Conservation (phyloP, 352 stramenopile species). For the Lagenidium giganteum region DNA sequence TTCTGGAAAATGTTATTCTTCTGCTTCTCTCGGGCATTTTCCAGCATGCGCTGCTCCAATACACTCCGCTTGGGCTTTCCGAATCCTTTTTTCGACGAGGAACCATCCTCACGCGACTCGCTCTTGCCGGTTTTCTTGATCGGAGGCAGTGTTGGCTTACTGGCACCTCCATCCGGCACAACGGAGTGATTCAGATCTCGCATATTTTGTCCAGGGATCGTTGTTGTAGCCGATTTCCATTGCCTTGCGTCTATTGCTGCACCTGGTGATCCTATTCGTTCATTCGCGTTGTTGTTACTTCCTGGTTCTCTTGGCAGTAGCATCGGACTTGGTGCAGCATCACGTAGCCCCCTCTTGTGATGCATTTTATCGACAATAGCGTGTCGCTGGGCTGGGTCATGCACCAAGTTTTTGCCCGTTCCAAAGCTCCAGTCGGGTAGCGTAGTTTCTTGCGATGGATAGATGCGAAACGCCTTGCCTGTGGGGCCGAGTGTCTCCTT, state of each 20-base stretch:
- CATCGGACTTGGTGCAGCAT: constrained; percentile 3
- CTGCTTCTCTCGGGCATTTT: constrained; percentile 35
- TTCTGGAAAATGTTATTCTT: constrained; percentile 52
- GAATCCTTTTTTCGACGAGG: constrained; percentile 39
- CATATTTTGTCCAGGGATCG: constrained; percentile 19
- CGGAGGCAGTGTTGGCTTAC: constrained; percentile 7
- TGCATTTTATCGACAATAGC: constrained; percentile 14
- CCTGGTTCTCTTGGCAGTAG: constrained; percentile 8
- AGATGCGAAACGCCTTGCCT: constrained; percentile 51
- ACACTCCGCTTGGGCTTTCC: constrained; percentile 51
- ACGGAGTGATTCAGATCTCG: constrained; percentile 13
- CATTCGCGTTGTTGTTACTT: constrained; percentile 11
- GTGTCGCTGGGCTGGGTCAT: constrained; percentile 16
- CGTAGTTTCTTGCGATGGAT: constrained; percentile 68
- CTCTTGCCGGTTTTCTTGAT: neutral
- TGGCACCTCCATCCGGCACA: neutral
- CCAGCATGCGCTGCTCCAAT: constrained; percentile 55
- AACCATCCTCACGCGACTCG: neutral
- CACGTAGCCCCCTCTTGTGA: constrained; percentile 9
- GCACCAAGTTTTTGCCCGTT: constrained; percentile 41
- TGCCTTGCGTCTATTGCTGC: too few species aligned
- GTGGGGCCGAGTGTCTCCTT: constrained; percentile 60
- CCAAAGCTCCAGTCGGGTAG: constrained; percentile 74
- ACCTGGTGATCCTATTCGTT: constrained; percentile 1
- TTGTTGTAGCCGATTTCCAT: neutral